A percentile compares a stretch with the other conserved stretches of the same genome.
These are phyloP conservation scores for Sedum album DNA, from an alignment of 164 flowering plant genomes.

Conservation along the genomic window DNA sequence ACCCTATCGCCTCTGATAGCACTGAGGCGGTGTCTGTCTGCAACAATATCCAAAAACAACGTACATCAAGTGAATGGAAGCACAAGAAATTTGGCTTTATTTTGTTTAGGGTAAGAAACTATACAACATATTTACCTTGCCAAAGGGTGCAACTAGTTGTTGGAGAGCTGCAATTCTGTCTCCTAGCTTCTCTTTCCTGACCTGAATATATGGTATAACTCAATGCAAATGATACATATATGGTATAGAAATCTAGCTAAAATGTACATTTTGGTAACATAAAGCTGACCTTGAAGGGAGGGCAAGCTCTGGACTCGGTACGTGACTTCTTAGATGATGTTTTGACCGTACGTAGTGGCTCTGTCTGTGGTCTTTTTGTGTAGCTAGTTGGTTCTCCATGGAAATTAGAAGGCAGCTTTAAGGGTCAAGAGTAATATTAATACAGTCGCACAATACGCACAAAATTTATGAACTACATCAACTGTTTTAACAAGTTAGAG, in stretches of 20 bases:
- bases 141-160: slow-evolving; percentile 91
- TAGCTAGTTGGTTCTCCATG: slow-evolving; percentile 31
- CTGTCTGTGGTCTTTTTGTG: slow-evolving; percentile 46
- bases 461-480: not conserved
- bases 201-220: slow-evolving; percentile 30
- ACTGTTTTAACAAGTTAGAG: not conserved
- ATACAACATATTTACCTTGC: slow-evolving; percentile 58
- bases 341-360: slow-evolving; percentile 36
- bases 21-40: slow-evolving; percentile 99
- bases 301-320: slow-evolving; percentile 53
- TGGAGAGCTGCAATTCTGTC: slow-evolving; percentile 94
- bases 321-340: slow-evolving; percentile 57
- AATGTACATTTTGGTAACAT: too few relatives aligned
- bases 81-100: not conserved
- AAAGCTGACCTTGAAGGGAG: slow-evolving; percentile 65
- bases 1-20: slow-evolving; percentile 89
- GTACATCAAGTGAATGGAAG: not conserved
- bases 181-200: slow-evolving; percentile 85
- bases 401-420: slow-evolving; percentile 26
- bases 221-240: not conserved
- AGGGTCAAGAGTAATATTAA: not conserved
- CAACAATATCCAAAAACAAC: slow-evolving; percentile 20
- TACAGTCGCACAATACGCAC: not conserved
- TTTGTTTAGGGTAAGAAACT: not conserved
- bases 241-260: too few relatives aligned